These are phyloP conservation scores for Aspergillus bridgeri DNA, from an alignment of 495 filamentous ascomycete species.

Conservation along the genomic window DNA sequence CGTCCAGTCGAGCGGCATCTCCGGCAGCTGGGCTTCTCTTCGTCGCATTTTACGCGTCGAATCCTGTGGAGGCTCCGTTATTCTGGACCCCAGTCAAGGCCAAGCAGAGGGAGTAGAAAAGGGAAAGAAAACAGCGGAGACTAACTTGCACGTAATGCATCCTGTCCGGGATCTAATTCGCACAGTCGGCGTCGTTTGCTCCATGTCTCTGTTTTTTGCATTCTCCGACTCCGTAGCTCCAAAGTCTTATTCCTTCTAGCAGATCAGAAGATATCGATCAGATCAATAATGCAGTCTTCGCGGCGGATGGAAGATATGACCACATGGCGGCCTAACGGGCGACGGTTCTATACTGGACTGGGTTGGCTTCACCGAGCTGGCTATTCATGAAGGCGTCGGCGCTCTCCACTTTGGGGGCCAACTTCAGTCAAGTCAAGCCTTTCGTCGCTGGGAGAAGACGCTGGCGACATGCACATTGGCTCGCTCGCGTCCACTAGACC, in stretches of 20 bases:
- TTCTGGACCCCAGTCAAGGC: constrained; percentile 2
- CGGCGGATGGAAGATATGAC: neutral
- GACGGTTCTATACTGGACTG: neutral
- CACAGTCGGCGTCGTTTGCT: neutral
- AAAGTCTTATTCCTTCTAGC: neutral
- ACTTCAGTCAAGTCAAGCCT: neutral
- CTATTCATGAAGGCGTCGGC: neutral
- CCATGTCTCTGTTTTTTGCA: neutral
- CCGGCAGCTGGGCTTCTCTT: constrained; percentile 52
- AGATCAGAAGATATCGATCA: no score
- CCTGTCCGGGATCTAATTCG: constrained; percentile 35
- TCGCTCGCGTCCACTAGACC: neutral
- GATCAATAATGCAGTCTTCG: no score
- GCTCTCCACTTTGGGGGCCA: neutral
- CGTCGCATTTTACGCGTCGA: constrained; percentile 64
- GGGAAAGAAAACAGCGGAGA: constrained; percentile 44
- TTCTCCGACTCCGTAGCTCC: neutral
- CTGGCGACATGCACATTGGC: neutral
- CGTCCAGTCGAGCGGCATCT: constrained; percentile 50
- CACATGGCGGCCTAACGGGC: neutral
- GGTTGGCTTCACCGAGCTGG: neutral
- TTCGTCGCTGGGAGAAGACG: neutral
- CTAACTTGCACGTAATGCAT: constrained; percentile 53
- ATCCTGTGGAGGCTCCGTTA: constrained; percentile 31
- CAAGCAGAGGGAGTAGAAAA: constrained; percentile 30